These are phyloP conservation scores for Cenchrus purpureus DNA, from an alignment of 176 grass and related monocot species.

Conservation along the genomic window DNA sequence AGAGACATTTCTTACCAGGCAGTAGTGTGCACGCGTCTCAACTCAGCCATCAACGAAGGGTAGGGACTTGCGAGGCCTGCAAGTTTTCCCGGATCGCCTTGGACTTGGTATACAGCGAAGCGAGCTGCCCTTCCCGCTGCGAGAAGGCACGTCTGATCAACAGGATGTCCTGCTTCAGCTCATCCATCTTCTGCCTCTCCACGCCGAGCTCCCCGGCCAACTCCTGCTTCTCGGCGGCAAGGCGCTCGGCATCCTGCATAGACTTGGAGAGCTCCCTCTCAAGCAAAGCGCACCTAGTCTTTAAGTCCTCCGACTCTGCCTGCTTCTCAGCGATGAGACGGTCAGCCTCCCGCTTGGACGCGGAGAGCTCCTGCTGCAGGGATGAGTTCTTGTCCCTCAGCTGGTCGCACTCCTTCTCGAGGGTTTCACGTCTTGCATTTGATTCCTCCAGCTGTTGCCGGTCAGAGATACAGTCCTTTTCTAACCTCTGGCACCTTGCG, in stretches of 20 bases:
- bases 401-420: slow-evolving; percentile 57
- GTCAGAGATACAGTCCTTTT: slow-evolving; percentile 51
- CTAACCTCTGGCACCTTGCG: slow-evolving; percentile 40
- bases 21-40: no score
- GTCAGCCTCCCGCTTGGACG: slow-evolving; percentile 36
- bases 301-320: slow-evolving; percentile 36
- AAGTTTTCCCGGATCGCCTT: slow-evolving; percentile 77
- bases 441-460: slow-evolving; percentile 57
- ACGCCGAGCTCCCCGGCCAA: slow-evolving; percentile 48
- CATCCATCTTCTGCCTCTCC: slow-evolving; percentile 55
- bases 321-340: slow-evolving; percentile 55
- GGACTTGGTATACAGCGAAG: slow-evolving; percentile 69
- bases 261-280: slow-evolving; percentile 48
- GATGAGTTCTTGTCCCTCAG: slow-evolving; percentile 57
- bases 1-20: background rate
- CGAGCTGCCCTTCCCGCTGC: slow-evolving; percentile 62
- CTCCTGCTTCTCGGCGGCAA: slow-evolving; percentile 55
- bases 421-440: slow-evolving; percentile 37
- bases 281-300: slow-evolving; percentile 16
- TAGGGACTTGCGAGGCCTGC: slow-evolving; percentile 50
- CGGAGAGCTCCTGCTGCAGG: slow-evolving; percentile 46
- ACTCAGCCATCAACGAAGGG: slow-evolving; percentile 42
- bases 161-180: slow-evolving; percentile 75
- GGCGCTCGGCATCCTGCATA: slow-evolving; percentile 39
- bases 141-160: slow-evolving; percentile 59